Base-by-base conservation (phyloP, 2,329 filamentous ascomycete genomes). In the Epichloe uncinata region DNA sequence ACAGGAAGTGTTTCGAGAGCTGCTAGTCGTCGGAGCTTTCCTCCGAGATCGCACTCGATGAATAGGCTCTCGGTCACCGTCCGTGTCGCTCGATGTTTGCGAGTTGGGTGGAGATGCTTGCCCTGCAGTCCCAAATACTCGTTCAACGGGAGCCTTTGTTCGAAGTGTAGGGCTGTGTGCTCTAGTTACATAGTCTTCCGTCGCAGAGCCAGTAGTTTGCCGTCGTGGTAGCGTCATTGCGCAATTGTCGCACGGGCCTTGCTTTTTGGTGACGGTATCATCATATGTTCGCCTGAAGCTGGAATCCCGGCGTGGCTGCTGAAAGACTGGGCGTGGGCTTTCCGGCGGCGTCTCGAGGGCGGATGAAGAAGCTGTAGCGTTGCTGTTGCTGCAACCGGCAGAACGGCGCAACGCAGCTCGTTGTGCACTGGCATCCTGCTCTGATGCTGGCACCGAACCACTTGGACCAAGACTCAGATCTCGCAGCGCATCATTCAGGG, bases 181-280 rank as follows among this genome's bases (percentile, higher is more conserved):
- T n/a, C 72, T 69, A 35, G 61, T 63, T 50, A 63, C 65, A 26
- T 59, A 58, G 30, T 63, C 60, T 22, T 54, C 53, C 16, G 53
- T 56, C 5, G 56, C 59, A 5, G 58, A 54, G 16, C 56, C 57
- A 12, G 57, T 57, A n/a, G 61, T 55, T 44, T 66, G 65, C 34
- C 62, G 58, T 15, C 57, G 60, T 0, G 81, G 81, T 7, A 85
- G 65, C 0, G 80, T 84, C 58, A 85, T 73, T 51, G 81, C 80
- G 61, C 81, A 85, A 63, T 84, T 85, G 54, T 82, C 78, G 61
- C 81, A 85, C 20, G 81, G 80, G 7, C 74, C 77, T 48, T 80
- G 78, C 51, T 77, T 75, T 61, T 75, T 78, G 42, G 77, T 81
- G 26, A 80, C 79, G n/a, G 75, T 76, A 53, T 82, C 79, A 56